These are phyloP conservation scores for Cladosporium sp. DNA, from an alignment of 2,329 filamentous ascomycete species.

Conservation along the genomic window DNA sequence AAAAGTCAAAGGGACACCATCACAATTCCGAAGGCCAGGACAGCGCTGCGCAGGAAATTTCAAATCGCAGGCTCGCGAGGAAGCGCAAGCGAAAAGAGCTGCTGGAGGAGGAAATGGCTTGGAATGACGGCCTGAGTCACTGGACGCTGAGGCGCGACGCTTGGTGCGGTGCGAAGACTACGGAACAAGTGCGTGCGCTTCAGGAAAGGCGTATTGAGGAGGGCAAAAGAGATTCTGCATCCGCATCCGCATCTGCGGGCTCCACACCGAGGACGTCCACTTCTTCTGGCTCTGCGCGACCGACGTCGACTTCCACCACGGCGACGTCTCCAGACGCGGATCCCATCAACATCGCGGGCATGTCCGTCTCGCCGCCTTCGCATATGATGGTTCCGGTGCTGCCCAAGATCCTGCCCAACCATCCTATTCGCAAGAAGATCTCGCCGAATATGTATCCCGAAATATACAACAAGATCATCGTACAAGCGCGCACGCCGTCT, in stretches of 20 bases:
- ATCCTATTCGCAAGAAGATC: conserved; percentile 75
- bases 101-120: conserved; percentile 47
- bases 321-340: conserved; percentile 18
- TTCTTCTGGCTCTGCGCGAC: conserved; percentile 21
- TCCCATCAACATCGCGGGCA: conserved; percentile 6
- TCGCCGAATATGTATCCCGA: conserved; percentile 68
- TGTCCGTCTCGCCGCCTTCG: conserved; percentile 4
- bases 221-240: background rate
- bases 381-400: conserved; percentile 63
- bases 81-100: conserved; percentile 35
- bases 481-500: conserved; percentile 73
- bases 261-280: conserved; percentile 36
- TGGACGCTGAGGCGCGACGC: conserved; percentile 73
- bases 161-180: conserved; percentile 74
- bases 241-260: conserved; percentile 2
- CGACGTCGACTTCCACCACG: conserved; percentile 11
- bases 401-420: conserved; percentile 68
- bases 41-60: conserved; percentile 37
- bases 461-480: conserved; percentile 85
- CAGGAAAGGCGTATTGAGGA: background rate
- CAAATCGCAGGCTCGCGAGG: conserved; percentile 23
- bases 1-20: conserved; percentile 24
- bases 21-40: conserved; percentile 45
- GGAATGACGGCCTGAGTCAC: conserved; percentile 79
- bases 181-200: conserved; percentile 28